Evolutionary conservation across 441 rosid genomes (phyloP).

Genomic region (Populus tomentosa): DNA sequence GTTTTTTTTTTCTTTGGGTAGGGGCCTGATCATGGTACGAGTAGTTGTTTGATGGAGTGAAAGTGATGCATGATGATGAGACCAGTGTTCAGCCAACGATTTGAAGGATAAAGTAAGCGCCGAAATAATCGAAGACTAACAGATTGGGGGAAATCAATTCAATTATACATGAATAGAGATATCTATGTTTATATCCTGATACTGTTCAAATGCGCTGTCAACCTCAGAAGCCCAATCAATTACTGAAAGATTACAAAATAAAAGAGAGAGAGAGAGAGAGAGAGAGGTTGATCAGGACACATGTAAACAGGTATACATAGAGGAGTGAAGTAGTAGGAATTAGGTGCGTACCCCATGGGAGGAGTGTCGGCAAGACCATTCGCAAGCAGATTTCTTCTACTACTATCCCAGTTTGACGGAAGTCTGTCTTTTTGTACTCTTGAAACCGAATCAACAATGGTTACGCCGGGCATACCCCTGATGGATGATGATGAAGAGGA

Average conservation of each 20-base stretch:
- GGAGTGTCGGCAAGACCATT: slow-evolving; percentile 76
- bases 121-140: neutral
- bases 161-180: neutral
- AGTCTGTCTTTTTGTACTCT: neutral
- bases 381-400: slow-evolving; percentile 48
- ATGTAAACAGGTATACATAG: too few species aligned
- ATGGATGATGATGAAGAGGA: neutral
- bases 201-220: neutral
- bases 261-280: neutral
- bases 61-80: neutral
- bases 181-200: too few species aligned
- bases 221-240: neutral
- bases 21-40: neutral
- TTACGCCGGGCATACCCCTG: neutral
- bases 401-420: neutral
- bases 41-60: neutral
- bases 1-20: neutral
- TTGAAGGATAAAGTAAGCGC: neutral
- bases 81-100: neutral
- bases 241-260: too few species aligned
- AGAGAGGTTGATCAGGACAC: neutral
- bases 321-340: neutral
- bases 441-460: neutral
- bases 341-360: slow-evolving; percentile 60
- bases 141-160: neutral